Evolutionary conservation across 192 early-diverging fungal species (phyloP).

Genomic region (Entomortierella parvispora): DNA sequence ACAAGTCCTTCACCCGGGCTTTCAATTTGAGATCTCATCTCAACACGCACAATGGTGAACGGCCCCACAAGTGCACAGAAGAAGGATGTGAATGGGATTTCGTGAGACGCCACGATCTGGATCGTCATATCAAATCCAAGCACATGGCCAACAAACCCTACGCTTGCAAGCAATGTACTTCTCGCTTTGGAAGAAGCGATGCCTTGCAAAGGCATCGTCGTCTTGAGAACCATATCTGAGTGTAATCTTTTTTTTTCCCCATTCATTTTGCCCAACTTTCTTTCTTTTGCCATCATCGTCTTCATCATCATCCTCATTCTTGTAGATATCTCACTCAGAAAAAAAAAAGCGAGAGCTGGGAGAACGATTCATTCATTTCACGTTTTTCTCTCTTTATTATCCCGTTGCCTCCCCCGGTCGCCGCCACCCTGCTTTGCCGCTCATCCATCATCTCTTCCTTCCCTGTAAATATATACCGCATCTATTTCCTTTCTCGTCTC

Average conservation of each 20-base stretch:
- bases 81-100: constrained; percentile 73
- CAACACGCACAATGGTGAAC: constrained; percentile 79
- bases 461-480: no score
- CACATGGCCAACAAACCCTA: constrained; percentile 70
- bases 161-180: constrained; percentile 69
- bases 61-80: constrained; percentile 75
- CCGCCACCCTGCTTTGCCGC: no score
- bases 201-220: constrained; percentile 74
- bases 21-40: constrained; percentile 90
- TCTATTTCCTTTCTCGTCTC: no score
- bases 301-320: neutral
- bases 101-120: constrained; percentile 80
- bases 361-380: no score
- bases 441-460: no score
- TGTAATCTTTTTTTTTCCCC: neutral
- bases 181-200: constrained; percentile 79
- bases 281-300: neutral
- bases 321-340: constrained; percentile 3
- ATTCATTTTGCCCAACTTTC: no score
- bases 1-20: constrained; percentile 82
- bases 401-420: no score
- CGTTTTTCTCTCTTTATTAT: no score
- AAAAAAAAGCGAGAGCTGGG: no score
- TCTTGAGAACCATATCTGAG: constrained; percentile 43
- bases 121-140: constrained; percentile 73